Conservation (phyloP, 2,329 filamentous ascomycete species). For the Fusarium anthophilum region DNA sequence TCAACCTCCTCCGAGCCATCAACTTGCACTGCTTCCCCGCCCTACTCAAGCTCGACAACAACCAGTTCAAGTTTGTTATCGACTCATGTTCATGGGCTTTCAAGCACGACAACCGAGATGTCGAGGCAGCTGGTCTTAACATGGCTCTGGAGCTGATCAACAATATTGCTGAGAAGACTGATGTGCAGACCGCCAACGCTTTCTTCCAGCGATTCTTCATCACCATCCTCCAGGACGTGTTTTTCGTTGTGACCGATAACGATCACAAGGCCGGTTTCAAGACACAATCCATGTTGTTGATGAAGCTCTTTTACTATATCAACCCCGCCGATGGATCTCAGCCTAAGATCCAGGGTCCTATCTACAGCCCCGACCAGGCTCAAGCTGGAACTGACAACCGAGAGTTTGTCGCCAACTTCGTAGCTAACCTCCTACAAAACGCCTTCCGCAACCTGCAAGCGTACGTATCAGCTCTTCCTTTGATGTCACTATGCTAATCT, state of each 20-base stretch:
- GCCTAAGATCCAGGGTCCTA: constrained; percentile 90
- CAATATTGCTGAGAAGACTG: constrained; percentile 95
- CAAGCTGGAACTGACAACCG: constrained; percentile 85
- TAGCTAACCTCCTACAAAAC: constrained; percentile 83
- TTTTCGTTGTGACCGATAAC: constrained; percentile 96
- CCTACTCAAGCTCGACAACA: constrained; percentile 90
- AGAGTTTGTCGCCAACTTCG: constrained; percentile 90
- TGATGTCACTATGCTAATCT: constrained; percentile 47
- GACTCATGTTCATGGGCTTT: constrained; percentile 99
- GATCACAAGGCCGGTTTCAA: constrained; percentile 99
- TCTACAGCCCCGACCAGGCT: constrained; percentile 87
- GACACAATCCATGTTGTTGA: constrained; percentile 91
- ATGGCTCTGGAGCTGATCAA: constrained; percentile 98
- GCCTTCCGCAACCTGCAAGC: constrained; percentile 93
- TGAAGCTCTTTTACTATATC: constrained; percentile 97
- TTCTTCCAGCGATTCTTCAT: constrained; percentile 99
- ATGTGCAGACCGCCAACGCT: constrained; percentile 83
- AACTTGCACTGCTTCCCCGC: constrained; percentile 97
- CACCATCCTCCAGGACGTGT: constrained; percentile 94
- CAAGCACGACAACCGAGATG: constrained; percentile 98
- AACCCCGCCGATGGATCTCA: constrained; percentile 72
- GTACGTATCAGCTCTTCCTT: constrained; percentile 62
- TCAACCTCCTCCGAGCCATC: constrained; percentile 94
- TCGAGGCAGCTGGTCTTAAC: constrained; percentile 93
- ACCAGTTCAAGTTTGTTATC: constrained; percentile 99